Base-by-base conservation (phyloP, 768 basidiomycete species). In the Lactarius deliciosus region DNA sequence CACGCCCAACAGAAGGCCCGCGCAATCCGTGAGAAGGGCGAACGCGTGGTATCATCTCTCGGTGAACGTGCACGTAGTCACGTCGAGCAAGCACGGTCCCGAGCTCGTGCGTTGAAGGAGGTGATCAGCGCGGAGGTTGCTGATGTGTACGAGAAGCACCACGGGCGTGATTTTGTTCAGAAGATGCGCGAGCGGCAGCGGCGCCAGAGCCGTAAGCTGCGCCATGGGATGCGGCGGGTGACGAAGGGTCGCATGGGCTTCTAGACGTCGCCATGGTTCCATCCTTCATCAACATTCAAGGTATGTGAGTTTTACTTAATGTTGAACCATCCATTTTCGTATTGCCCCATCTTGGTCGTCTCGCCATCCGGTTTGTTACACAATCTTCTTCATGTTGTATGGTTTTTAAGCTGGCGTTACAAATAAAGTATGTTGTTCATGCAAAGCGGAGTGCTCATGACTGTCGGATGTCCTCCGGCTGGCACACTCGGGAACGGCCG, bases 1-100 rank as follows among this genome's bases (percentile, higher is more conserved):
- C 74, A 71, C 7, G 76, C 76, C 25, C 72, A 72, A 55, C 60
- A 57, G 64, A 70, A 70, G 30, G 77, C 77, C 47, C 71, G 72
- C 63, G 66, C 70, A 65, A 68, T 77, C 28, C 72, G 73, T 15
- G 72, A 70, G 64, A 68, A 65, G n/a, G 77, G 76, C 38, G 72
- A 71, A 70, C 68, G 67, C 41, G 69, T 73, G 65, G 38, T 76
- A 34, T 64, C 72, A 13, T 70, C 72, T 30, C 61, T 76, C 5
- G 53, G 72, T 32, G 72, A 72, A 60, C 69, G 61, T n/a, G 68
- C 76, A 30, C 70, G 66, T 28, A 72, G 68, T 11, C 70, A 71
- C 47, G 68, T 73, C 32, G 64, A 61, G 60, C 63, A 69, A 10
- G 76, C 77, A 54, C 71, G 67, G 67, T 71, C 69, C 65, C 72